Evolutionary conservation across 1,284 basidiomycete genomes (phyloP), one percentile per base, ranked within the genome.

Genomic region (Schizopora paradoxa): DNA sequence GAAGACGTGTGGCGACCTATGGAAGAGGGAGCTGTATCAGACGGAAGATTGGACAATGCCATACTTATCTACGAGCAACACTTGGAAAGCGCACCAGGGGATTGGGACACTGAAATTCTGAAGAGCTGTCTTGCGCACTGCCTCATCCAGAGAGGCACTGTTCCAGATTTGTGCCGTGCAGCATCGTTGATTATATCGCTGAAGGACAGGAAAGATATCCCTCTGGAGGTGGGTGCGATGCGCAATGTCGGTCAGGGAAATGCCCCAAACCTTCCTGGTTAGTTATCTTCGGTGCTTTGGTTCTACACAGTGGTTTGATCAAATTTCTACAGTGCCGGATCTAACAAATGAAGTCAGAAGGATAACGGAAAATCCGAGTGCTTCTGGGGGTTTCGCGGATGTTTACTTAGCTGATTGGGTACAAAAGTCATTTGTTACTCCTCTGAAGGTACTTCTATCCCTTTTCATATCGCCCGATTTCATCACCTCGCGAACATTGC

Each of bases 391-490:
- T 19, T 49, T 39, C 22, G 47, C 47, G 25, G 47, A 49, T 32
- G 42, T 49, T 13, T 49, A 32, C 37, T 39, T 49, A 37, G 47
- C 42, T 18, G 47, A 49, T 29, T 49, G 47, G 47, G 31, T 35
- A 14, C 26, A 34, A 13, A 40, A n/a, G n/a, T n/a, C n/a, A n/a
- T n/a, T n/a, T n/a, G n/a, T n/a, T n/a, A n/a, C n/a, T n/a, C n/a
- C n/a, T n/a, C n/a, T n/a, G n/a, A n/a, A n/a, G n/a, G n/a, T n/a
- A n/a, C n/a, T n/a, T n/a, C n/a, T n/a, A n/a, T n/a, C n/a, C n/a
- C n/a, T n/a, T n/a, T n/a, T n/a, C n/a, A n/a, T n/a, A n/a, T n/a
- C n/a, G n/a, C n/a, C n/a, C n/a, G n/a, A n/a, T n/a, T n/a, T n/a
- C 42, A 2, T 43, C 42, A 31, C 26, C 42, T 11, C 21, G 27